Conservation (phyloP, 805 yeast genomes). For the Sugiyamaella lignohabitans region DNA sequence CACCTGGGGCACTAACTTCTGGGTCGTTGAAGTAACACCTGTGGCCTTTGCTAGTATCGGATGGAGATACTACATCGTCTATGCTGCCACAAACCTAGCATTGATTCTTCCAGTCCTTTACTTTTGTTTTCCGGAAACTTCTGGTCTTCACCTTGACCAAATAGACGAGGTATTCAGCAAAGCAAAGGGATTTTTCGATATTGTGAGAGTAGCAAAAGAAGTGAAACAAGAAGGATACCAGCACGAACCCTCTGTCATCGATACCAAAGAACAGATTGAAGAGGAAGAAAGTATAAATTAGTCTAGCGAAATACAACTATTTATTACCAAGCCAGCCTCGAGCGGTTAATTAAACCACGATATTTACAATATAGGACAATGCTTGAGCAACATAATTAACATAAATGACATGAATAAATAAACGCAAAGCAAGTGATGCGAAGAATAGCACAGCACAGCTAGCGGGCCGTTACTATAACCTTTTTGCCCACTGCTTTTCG, state of each 20-base stretch:
- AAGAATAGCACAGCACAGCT: neutral
- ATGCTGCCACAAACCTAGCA: constrained; percentile 17
- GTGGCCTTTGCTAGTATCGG: constrained; percentile 37
- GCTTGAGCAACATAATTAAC: too few species aligned
- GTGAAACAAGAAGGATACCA: neutral
- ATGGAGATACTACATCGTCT: constrained; percentile 42
- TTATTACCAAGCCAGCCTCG: too few species aligned
- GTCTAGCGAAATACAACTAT: too few species aligned
- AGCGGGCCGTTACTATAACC: constrained; percentile 32
- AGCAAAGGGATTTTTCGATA: neutral
- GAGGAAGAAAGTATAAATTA: too few species aligned
- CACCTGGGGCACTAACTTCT: constrained; percentile 12
- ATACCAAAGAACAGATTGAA: too few species aligned
- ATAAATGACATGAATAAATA: too few species aligned
- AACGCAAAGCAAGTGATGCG: neutral
- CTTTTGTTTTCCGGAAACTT: constrained; percentile 39
- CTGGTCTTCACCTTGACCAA: constrained; percentile 40
- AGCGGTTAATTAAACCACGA: too few species aligned
- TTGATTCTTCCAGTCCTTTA: constrained; percentile 38
- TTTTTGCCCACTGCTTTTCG: constrained; percentile 42
- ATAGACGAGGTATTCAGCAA: constrained; percentile 36
- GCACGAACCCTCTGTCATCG: too few species aligned
- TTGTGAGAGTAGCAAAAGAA: neutral
- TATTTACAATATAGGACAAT: neutral
- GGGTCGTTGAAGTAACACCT: constrained; percentile 33